phyloP scores from a whole-genome alignment of 139 green algal species.

The Chlorella sorokiniana region DNA sequence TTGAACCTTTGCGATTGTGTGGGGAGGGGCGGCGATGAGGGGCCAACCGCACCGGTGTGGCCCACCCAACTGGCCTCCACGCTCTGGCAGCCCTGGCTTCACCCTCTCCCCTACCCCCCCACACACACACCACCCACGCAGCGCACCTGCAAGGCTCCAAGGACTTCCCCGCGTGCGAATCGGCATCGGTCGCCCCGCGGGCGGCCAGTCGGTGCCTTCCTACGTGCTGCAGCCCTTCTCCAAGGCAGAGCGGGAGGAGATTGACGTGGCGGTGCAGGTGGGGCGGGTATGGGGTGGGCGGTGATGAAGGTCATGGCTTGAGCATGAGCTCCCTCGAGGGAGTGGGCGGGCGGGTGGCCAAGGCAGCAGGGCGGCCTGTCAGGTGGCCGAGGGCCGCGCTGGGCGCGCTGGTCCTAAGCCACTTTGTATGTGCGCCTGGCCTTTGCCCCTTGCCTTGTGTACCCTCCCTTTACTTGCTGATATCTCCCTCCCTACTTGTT shows the following conservation, averaged over 20 bases:
- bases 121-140: neutral
- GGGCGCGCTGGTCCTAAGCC: too few relatives aligned
- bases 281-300: neutral
- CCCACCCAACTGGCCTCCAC: neutral
- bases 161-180: slow-evolving; percentile 80
- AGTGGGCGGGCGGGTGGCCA: too few relatives aligned
- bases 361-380: too few relatives aligned
- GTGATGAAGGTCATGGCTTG: neutral
- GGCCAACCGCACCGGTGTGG: too few relatives aligned
- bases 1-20: too few relatives aligned
- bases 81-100: neutral
- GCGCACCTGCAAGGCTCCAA: slow-evolving; percentile 58
- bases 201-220: slow-evolving; percentile 50
- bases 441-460: neutral
- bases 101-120: neutral
- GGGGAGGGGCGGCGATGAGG: too few relatives aligned
- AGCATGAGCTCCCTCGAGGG: neutral
- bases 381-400: too few relatives aligned
- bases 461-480: neutral
- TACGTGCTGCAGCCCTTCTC: slow-evolving; percentile 81
- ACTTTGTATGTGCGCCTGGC: too few relatives aligned
- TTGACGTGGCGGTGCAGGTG: slow-evolving; percentile 62
- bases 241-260: slow-evolving; percentile 65
- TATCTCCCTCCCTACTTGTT: neutral
- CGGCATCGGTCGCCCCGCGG: slow-evolving; percentile 81